A percentile compares a stretch with the other conserved stretches of the same genome.
Evolutionary conservation across 768 basidiomycete species (phyloP).

Genomic region (Suillus americanus): DNA sequence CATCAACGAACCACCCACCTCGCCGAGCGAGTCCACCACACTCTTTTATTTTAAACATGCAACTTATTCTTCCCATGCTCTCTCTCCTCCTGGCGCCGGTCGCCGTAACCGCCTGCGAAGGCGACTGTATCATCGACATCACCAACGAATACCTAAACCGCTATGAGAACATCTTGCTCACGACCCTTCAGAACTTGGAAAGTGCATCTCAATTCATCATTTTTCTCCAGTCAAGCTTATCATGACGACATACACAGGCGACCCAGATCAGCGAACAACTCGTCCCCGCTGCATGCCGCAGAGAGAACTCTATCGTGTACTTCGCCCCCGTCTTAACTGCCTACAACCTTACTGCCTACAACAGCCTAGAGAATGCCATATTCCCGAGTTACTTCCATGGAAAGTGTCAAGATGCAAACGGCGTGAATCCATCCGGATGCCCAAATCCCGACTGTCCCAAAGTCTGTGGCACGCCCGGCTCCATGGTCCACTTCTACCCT

Average conservation of each 20-base stretch:
- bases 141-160: conserved; percentile 55
- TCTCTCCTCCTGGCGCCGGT: conserved; percentile 32
- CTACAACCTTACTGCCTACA: conserved; percentile 46
- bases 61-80: conserved; percentile 20
- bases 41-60: conserved; percentile 14
- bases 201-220: conserved; percentile 16
- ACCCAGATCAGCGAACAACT: conserved; percentile 33
- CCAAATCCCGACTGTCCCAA: conserved; percentile 80
- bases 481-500: conserved; percentile 66
- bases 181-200: conserved; percentile 44
- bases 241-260: conserved; percentile 27
- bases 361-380: conserved; percentile 51
- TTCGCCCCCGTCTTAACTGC: conserved; percentile 47
- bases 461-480: conserved; percentile 82
- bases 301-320: conserved; percentile 31
- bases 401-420: conserved; percentile 57
- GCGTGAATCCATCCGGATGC: conserved; percentile 64
- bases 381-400: conserved; percentile 77
- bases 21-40: conserved; percentile 11
- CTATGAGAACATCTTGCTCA: conserved; percentile 44
- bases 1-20: conserved; percentile 1
- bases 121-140: conserved; percentile 61
- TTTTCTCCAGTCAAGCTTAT: conserved; percentile 4
- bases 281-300: conserved; percentile 27
- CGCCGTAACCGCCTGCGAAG: conserved; percentile 62